Base-by-base conservation (phyloP, 2,329 filamentous ascomycete genomes). In the Ophiognomonia clavigignenti-juglandacearum region DNA sequence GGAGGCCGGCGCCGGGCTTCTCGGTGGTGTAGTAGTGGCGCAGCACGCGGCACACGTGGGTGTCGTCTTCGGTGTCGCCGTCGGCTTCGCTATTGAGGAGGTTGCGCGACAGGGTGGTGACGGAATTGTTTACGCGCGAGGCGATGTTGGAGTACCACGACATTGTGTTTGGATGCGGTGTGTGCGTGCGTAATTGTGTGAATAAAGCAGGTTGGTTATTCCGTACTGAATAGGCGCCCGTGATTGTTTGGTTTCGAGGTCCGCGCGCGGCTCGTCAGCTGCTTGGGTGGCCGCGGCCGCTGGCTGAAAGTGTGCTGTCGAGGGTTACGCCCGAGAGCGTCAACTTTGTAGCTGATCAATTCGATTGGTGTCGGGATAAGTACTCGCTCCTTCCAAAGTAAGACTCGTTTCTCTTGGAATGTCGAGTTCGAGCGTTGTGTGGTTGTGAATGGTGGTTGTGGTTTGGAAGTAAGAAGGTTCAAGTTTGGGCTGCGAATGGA, bases 1-100 rank as follows among this genome's bases (percentile, higher is more conserved):
- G 93, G 53, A 91, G 86, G 2, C 82, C 75, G 19, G 84, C 83
- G 56, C 85, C 87, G n/a, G n/a, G n/a, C n/a, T n/a, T n/a, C 62
- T 95, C 93, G 65, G 97, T 91, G 43, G 75, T 80, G 74, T 98
- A 97, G 76, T 97, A 96, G 58, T 83, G 85, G 59, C 93, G 86
- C 22, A 98, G 81, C 29, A 95, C 90, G 59, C 93, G 88, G 68
- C 88, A 95, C 60, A 97, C 86, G 71, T 97, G 90, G 3, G 90
- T 95, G 70, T 95, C 89, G 70, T 97, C 91, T 68, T 95, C 79
- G 53, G 82, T 85, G 61, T 86, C 83, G 66, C 84, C 83, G 65
- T 85, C 83, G 57, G 75, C 72, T 55, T 86, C 82, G 62, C 74
- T 72, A 55, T 76, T 70, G 45, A 87, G 80, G 32, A 51, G 41